Base-by-base conservation (phyloP, 306 rosid species). In the Corylus americana region DNA sequence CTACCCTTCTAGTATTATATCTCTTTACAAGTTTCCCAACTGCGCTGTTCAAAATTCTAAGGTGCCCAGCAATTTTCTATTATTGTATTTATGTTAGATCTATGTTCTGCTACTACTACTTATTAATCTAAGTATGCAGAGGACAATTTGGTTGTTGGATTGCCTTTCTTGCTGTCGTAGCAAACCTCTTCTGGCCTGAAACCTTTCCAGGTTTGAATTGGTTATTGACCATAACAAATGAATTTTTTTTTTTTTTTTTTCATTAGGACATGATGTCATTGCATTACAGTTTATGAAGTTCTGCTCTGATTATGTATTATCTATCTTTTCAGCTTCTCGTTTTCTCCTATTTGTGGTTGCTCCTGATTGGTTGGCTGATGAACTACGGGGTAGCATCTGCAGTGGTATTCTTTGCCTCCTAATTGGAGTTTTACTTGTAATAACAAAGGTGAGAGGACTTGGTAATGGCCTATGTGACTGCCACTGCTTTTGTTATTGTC, bases 101-200 rank as follows among this genome's bases (percentile, higher is more conserved):
- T 72, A 35, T 35, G 14, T 77, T 31, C 58, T 58, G 54, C 45
- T 35, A 66, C 42, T 77, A 3, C 11, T 69, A 7, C 68, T 50
- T 17, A 45, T 45, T 2, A 48, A 55, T 76, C 71, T 11, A 66
- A 61, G 7, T 67, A 66, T 61, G 79, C 88, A 87, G 88, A 83
- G 90, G 86, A 79, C 78, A 74, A 75, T 55, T 87, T 53, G 88
- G 90, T 72, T 77, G 22, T 70, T 87, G 90, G 90, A 55, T 87
- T 77, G 82, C 90, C 73, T 84, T 84, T 76, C 82, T 82, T 11
- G 81, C 90, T 62, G 44, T 82, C 64, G 55, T 55, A n/a, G 90
- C 79, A 27, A 79, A 79, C 71, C 83, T 84, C 55, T 76, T 81
- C 74, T 61, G 12, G 42, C 90, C 90, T 11, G 66, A 39, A 58